Base-by-base conservation (phyloP, 805 yeast species). In the Isabelozyma heimii region DNA sequence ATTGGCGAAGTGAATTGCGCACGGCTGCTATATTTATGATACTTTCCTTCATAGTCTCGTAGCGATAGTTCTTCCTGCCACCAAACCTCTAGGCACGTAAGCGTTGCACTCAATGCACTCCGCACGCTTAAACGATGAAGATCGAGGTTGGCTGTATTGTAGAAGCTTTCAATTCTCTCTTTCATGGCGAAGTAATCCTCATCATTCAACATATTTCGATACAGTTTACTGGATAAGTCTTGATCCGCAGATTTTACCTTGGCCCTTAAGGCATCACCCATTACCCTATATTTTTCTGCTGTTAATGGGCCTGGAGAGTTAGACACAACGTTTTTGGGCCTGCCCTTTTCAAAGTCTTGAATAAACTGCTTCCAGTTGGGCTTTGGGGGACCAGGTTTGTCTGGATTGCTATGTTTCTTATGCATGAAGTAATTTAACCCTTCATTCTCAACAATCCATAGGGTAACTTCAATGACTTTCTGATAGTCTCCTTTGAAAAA, bases 31-130 rank as follows among this genome's bases (percentile, higher is more conserved):
- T 60, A 64, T 26, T 60, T 52, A 5, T 63, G 49, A 20, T 72
- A 58, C 5, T 64, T 70, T 0, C 82, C 81, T 17, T 70, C 66
- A 5, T 59, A 47, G 2, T 65, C 54, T 46, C 91, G 59, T 17
- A 64, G 60, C 1, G 56, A 53, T 15, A 75, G 38, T 60, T 87
- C 92, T 20, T 69, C 70, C 1, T 59, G 51, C 92, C 92, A 87
- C 94, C 94, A 87, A 4, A 60, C 64, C 0, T 57, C 40, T 2
- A 84, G 58, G 0, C 75, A 77, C 9, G 38, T 44, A 5, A 59
- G 48, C 1, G 76, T 65, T 1, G 76, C 60, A 1, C 49, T 46
- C 6, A 75, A 53, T 0, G 91, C 89, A 30, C 72, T 75, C 0
- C 67, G 55, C 8, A 81, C 81, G 8, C 65, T 62, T 47, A 75